These are phyloP conservation scores for Blastosporella zonata DNA, from an alignment of 1,284 basidiomycete genomes.

Conservation along the genomic window DNA sequence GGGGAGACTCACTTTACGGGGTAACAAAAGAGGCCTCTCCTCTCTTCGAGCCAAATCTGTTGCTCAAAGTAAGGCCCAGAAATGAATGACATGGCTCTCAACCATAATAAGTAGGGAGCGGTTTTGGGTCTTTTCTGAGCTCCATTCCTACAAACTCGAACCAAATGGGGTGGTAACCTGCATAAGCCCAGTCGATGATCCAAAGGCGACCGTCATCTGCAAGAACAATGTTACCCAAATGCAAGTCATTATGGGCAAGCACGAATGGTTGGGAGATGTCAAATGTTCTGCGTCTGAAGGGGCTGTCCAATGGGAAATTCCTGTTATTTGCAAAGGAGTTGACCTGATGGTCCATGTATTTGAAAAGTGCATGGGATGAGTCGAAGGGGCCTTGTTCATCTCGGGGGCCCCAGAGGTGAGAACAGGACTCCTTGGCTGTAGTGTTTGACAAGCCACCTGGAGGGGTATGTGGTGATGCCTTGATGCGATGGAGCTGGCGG, in stretches of 20 bases:
- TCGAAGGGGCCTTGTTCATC: background rate
- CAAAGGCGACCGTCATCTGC: conserved; percentile 22
- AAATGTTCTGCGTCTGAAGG: conserved; percentile 1
- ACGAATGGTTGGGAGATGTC: conserved; percentile 16
- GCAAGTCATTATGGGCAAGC: conserved; percentile 24
- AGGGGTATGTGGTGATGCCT: conserved; percentile 2
- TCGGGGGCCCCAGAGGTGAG: background rate
- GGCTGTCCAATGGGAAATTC: conserved; percentile 1
- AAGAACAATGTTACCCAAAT: conserved; percentile 23
- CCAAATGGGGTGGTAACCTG: conserved; percentile 26
- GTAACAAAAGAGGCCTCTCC: too few relatives aligned
- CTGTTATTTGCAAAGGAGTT: too few relatives aligned
- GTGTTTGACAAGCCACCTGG: conserved; percentile 2
- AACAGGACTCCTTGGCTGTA: background rate
- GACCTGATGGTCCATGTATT: background rate
- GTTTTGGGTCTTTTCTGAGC: background rate
- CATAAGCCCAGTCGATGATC: conserved; percentile 24
- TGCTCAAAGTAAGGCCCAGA: background rate
- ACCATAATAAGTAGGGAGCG: background rate
- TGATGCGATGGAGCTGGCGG: conserved; percentile 27
- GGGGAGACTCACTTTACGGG: too few relatives aligned
- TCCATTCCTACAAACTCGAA: conserved; percentile 18
- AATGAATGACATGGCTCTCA: background rate
- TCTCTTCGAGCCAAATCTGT: background rate
- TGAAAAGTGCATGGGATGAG: background rate